phyloP scores from a whole-genome alignment of 352 stramenopile species.

The Phytophthora sp. region DNA sequence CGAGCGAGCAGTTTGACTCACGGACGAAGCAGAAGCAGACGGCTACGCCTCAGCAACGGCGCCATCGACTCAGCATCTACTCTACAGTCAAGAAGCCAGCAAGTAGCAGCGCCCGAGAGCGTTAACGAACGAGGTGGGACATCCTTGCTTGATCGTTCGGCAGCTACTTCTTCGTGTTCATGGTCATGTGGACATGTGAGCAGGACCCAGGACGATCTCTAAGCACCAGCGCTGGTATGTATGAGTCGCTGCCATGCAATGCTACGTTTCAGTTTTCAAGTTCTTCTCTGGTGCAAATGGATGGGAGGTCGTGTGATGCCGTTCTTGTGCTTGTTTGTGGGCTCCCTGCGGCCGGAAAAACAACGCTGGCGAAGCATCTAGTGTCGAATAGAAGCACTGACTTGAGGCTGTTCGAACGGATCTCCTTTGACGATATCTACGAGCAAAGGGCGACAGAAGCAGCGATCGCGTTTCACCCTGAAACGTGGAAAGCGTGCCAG shows the following conservation, averaged over 20 bases:
- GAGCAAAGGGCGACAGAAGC: conserved; percentile 1
- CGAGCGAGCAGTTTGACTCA: neutral
- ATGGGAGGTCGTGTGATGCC: conserved; percentile 7
- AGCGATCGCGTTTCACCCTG: conserved; percentile 47
- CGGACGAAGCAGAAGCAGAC: neutral
- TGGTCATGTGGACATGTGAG: conserved; percentile 1
- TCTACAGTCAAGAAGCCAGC: conserved; percentile 42
- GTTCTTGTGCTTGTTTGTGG: conserved; percentile 67
- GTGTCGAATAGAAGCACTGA: neutral
- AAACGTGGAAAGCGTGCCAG: conserved; percentile 60
- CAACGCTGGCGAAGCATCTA: conserved; percentile 51
- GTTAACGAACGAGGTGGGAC: conserved; percentile 14
- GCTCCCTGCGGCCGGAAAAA: conserved; percentile 74
- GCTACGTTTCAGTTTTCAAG: conserved; percentile 11
- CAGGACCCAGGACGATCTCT: conserved; percentile 14
- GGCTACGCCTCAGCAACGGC: conserved; percentile 5
- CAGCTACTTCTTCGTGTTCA: neutral
- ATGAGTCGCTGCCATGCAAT: neutral
- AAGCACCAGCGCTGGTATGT: neutral
- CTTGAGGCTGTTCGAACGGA: conserved; percentile 28
- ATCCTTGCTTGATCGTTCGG: conserved; percentile 1
- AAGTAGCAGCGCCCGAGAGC: conserved; percentile 3
- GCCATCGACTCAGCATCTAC: conserved; percentile 45
- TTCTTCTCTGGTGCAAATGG: conserved; percentile 13
- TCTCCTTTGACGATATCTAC: conserved; percentile 76